Evolutionary conservation across 2,329 filamentous ascomycete genomes (phyloP).

Genomic region (Colletotrichum abscissum): DNA sequence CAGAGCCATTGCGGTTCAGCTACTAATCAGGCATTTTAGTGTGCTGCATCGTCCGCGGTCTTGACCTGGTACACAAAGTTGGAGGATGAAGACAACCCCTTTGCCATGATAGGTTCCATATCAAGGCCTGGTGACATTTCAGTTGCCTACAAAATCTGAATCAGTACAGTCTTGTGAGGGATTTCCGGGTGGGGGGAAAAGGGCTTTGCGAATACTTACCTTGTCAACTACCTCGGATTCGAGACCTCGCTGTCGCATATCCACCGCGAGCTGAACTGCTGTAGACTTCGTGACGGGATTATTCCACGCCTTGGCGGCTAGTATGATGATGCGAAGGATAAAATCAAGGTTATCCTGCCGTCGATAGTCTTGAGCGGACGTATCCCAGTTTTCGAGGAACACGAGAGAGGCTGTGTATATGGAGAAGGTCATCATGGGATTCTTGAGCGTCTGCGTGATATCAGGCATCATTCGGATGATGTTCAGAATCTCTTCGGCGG

Average conservation of each 20-base stretch:
- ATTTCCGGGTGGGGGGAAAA: background rate
- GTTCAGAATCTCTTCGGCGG: conserved; percentile 73
- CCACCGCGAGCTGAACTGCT: conserved; percentile 75
- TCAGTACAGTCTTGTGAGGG: too few relatives aligned
- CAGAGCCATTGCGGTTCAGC: too few relatives aligned
- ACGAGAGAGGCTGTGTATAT: conserved; percentile 78
- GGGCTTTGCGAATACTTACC: background rate
- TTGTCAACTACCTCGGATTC: conserved; percentile 40
- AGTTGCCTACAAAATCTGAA: background rate
- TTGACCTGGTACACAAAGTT: background rate
- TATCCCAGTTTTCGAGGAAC: conserved; percentile 74
- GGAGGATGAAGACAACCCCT: background rate
- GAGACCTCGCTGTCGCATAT: conserved; percentile 59
- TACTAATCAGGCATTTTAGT: too few relatives aligned
- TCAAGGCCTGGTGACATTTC: background rate
- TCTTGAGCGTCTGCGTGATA: conserved; percentile 61
- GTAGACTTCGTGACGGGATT: conserved; percentile 78
- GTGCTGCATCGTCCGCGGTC: too few relatives aligned
- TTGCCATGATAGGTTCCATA: background rate
- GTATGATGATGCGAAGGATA: conserved; percentile 73
- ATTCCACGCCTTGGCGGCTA: conserved; percentile 65
- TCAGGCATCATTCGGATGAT: conserved; percentile 72
- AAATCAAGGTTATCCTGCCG: conserved; percentile 70
- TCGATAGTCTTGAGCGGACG: conserved; percentile 54
- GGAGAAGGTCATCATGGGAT: conserved; percentile 77